Evolutionary conservation across 441 rosid genomes (phyloP), one percentile per base, ranked within the genome.

Genomic region (Theobroma grandiflorum): DNA sequence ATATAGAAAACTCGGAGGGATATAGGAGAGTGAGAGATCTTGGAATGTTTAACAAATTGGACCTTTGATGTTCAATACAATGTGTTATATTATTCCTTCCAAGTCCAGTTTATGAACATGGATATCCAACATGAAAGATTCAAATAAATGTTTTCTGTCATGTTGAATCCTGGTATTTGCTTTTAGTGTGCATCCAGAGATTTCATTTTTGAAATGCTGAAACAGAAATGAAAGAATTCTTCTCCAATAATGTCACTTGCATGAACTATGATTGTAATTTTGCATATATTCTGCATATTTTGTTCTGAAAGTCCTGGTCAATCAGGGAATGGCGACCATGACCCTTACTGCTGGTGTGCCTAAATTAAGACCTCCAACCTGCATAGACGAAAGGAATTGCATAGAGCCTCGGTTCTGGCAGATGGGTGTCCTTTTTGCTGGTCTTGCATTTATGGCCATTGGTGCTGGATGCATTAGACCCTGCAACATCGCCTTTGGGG

Each of bases 401-500:
- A 68, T 72, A 4, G 69, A 71, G 22, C 85, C 91, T 3, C 52
- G 58, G 26, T 12, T 35, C 1, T 84, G 92, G 91, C 94, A 90
- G 68, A 79, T 90, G 35, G 79, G 78, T 2, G 20, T 83, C 40
- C 91, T 90, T 40, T 76, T 66, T n/a, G 5, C 55, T 0, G 88
- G 85, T 43, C 89, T 90, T 0, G 78, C 77, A 22, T 68, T 89
- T 72, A 72, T 89, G 4, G 90, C 86, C 53, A 74, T 92, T 2
- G 92, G 94, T 74, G 85, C 92, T 0, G 91, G 94, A 4, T 90
- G 91, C 18, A 86, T 89, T 66, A 80, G 92, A 68, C 92, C 94
- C 12, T 90, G 95, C 82, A 90, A 89, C 82, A 85, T 90, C 16
- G 90, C 91, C 4, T 90, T 92, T 12, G 94, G 94, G 6, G 94